Evolutionary conservation across 805 yeast species (phyloP).

Genomic region (Kodamaea restingae): DNA sequence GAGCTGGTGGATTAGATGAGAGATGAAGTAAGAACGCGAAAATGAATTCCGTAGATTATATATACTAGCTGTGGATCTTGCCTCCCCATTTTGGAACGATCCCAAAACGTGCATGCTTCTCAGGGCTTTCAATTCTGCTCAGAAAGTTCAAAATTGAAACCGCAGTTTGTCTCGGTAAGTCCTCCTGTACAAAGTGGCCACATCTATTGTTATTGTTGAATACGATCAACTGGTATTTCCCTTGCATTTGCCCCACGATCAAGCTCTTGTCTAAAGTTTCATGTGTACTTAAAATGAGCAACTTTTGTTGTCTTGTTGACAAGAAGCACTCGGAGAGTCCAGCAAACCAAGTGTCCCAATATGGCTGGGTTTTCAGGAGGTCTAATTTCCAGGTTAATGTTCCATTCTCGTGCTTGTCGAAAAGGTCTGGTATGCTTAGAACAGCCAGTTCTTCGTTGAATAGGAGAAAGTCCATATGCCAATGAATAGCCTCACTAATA

Average conservation of each 20-base stretch:
- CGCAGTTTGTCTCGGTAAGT: slow-evolving; percentile 67
- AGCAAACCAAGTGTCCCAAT: slow-evolving; percentile 82
- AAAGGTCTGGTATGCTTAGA: slow-evolving; percentile 72
- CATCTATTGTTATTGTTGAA: slow-evolving; percentile 50
- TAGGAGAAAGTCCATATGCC: slow-evolving; percentile 67
- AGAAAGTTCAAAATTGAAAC: slow-evolving; percentile 48
- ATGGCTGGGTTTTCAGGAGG: slow-evolving; percentile 54
- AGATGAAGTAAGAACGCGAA: no score
- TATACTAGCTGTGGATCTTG: slow-evolving; percentile 4
- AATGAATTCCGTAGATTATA: no score
- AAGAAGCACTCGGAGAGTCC: slow-evolving; percentile 56
- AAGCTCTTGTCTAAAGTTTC: slow-evolving; percentile 81
- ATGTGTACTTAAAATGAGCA: slow-evolving; percentile 81
- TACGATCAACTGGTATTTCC: slow-evolving; percentile 84
- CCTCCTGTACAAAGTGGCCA: slow-evolving; percentile 97
- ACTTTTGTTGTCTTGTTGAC: slow-evolving; percentile 46
- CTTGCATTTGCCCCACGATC: slow-evolving; percentile 98
- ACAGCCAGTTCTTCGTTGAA: slow-evolving; percentile 59
- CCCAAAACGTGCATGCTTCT: slow-evolving; percentile 26
- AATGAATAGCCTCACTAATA: slow-evolving; percentile 61
- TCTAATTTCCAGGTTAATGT: slow-evolving; percentile 59
- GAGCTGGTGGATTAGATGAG: slow-evolving; percentile 14
- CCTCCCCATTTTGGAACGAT: slow-evolving; percentile 37
- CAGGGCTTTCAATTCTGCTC: slow-evolving; percentile 40
- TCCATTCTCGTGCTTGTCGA: slow-evolving; percentile 25